phyloP scores from a whole-genome alignment of 495 filamentous ascomycete genomes.

The Aspergillus taichungensis region DNA sequence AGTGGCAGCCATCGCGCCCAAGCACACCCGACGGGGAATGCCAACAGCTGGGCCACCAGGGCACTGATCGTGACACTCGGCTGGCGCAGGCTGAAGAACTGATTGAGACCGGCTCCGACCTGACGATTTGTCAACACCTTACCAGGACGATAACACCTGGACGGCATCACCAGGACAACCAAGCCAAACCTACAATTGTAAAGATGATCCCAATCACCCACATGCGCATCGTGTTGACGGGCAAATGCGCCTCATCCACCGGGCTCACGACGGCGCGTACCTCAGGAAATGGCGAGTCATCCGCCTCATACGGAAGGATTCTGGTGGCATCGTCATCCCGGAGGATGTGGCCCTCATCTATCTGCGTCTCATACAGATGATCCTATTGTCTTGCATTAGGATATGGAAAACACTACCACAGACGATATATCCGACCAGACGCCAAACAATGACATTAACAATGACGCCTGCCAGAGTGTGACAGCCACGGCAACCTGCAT shows the following conservation, averaged over 20 bases:
- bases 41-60: slow-evolving; percentile 60
- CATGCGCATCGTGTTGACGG: slow-evolving; percentile 60
- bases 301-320: slow-evolving; percentile 38
- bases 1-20: slow-evolving; percentile 49
- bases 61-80: slow-evolving; percentile 55
- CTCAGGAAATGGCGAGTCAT: slow-evolving; percentile 66
- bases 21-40: slow-evolving; percentile 59
- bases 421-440: not conserved
- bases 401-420: not conserved
- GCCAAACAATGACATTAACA: no score
- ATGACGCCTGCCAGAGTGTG: no score
- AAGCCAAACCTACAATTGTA: slow-evolving; percentile 36
- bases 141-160: not conserved
- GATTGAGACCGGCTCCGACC: slow-evolving; percentile 61
- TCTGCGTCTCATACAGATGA: not conserved
- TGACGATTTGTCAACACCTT: not conserved
- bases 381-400: not conserved
- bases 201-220: slow-evolving; percentile 64
- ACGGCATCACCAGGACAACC: no score
- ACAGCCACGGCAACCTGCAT: no score
- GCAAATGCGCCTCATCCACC: slow-evolving; percentile 57
- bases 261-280: slow-evolving; percentile 38
- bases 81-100: slow-evolving; percentile 57
- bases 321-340: slow-evolving; percentile 29
- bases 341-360: slow-evolving; percentile 17